Evolutionary conservation across 78 protist species (phyloP).

Genomic region (Monosiga brevicollis): DNA sequence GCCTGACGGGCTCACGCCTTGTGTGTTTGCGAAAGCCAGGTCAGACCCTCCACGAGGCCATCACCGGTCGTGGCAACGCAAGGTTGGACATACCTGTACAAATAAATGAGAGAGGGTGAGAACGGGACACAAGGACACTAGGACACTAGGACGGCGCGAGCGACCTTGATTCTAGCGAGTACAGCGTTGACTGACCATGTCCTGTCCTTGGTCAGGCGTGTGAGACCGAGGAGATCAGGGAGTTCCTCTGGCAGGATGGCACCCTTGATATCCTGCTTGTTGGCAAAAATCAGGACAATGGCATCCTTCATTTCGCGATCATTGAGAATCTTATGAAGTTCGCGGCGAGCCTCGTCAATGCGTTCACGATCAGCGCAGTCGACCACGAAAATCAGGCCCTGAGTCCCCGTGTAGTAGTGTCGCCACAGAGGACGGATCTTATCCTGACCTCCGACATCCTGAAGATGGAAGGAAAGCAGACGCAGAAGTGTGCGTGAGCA

Average conservation of each 20-base stretch:
- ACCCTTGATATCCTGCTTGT: slow-evolving; percentile 65
- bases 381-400: slow-evolving; percentile 90
- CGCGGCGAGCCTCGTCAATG: slow-evolving; percentile 45
- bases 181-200: slow-evolving; percentile 35
- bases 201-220: slow-evolving; percentile 34
- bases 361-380: slow-evolving; percentile 83
- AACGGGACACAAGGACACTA: background rate
- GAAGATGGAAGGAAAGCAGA: background rate
- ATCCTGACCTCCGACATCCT: slow-evolving; percentile 87
- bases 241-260: slow-evolving; percentile 48
- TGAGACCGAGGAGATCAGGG: slow-evolving; percentile 52
- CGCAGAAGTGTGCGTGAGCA: background rate
- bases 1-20: background rate
- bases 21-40: slow-evolving; percentile 30
- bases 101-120: background rate
- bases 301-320: slow-evolving; percentile 64
- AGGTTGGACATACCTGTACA: slow-evolving; percentile 32
- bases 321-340: slow-evolving; percentile 51
- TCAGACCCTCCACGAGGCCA: slow-evolving; percentile 55
- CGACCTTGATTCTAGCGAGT: too few species aligned
- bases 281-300: slow-evolving; percentile 69
- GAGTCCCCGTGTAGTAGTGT: slow-evolving; percentile 80
- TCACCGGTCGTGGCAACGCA: slow-evolving; percentile 29
- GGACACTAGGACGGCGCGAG: background rate
- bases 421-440: slow-evolving; percentile 86